These are phyloP conservation scores for Sphaerulina populicola DNA, from an alignment of 2,329 filamentous ascomycete species.

Conservation along the genomic window DNA sequence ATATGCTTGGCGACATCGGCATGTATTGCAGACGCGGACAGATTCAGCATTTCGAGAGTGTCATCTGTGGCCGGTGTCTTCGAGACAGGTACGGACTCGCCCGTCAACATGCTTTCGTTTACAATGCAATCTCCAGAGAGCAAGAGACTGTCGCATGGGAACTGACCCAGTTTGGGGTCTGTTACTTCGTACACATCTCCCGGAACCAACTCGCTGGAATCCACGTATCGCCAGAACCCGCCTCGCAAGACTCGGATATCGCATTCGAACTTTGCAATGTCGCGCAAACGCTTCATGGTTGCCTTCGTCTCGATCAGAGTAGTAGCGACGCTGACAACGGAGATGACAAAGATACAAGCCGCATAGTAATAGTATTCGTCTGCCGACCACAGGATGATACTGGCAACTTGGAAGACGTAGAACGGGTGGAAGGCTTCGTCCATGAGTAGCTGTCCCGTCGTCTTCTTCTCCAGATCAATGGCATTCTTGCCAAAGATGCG, in stretches of 20 bases:
- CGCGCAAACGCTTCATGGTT: slow-evolving; percentile 82
- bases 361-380: slow-evolving; percentile 99
- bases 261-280: slow-evolving; percentile 91
- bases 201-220: slow-evolving; percentile 81
- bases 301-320: slow-evolving; percentile 85
- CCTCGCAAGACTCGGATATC: slow-evolving; percentile 87
- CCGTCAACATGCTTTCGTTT: slow-evolving; percentile 97
- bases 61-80: slow-evolving; percentile 79
- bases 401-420: slow-evolving; percentile 95
- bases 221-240: slow-evolving; percentile 87
- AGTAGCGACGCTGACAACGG: slow-evolving; percentile 79
- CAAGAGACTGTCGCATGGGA: slow-evolving; percentile 86
- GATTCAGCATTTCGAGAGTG: slow-evolving; percentile 64
- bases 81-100: slow-evolving; percentile 93
- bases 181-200: slow-evolving; percentile 96
- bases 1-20: slow-evolving; percentile 81
- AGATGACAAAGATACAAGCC: slow-evolving; percentile 88
- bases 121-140: slow-evolving; percentile 94
- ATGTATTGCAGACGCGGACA: slow-evolving; percentile 72
- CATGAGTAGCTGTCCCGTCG: slow-evolving; percentile 68
- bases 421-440: slow-evolving; percentile 98
- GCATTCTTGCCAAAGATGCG: slow-evolving; percentile 81
- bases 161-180: slow-evolving; percentile 77
- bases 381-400: slow-evolving; percentile 85
- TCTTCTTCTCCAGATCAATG: slow-evolving; percentile 90